Conservation (phyloP, 164 flowering plant species). For the Umbilicus rupestris region DNA sequence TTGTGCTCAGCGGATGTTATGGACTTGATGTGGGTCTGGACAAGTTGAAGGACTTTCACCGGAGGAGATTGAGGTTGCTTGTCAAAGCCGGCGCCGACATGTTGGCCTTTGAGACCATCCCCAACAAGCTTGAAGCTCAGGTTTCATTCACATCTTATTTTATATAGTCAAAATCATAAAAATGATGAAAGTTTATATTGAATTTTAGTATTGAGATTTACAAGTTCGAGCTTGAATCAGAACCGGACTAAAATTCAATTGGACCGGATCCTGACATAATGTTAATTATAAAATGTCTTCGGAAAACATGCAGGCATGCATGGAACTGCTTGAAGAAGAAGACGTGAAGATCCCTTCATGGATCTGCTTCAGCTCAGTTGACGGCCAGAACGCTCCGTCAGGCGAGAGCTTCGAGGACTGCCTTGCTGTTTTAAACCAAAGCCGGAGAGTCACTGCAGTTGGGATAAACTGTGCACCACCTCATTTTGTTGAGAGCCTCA, state of each 20-base stretch:
- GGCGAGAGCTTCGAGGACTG: slow-evolving; percentile 75
- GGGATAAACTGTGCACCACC: slow-evolving; percentile 93
- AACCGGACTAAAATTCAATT: no score
- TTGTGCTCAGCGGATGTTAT: slow-evolving; percentile 54
- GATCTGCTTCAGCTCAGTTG: slow-evolving; percentile 81
- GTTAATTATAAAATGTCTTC: no score
- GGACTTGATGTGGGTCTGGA: slow-evolving; percentile 50
- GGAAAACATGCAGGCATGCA: slow-evolving; percentile 64
- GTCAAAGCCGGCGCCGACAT: slow-evolving; percentile 72
- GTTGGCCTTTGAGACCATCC: slow-evolving; percentile 91
- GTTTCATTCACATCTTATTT: slow-evolving; percentile 26
- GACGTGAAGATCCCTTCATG: slow-evolving; percentile 59
- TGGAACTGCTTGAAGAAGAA: slow-evolving; percentile 77
- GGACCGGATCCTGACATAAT: no score
- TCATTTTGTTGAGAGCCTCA: slow-evolving; percentile 52
- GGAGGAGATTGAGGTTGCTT: slow-evolving; percentile 70
- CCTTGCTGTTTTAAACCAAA: slow-evolving; percentile 46
- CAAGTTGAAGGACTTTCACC: slow-evolving; percentile 80
- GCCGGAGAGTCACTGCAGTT: slow-evolving; percentile 45
- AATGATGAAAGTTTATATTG: no score
- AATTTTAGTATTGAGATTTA: no score
- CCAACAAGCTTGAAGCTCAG: slow-evolving; percentile 92
- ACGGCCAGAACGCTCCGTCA: slow-evolving; percentile 71
- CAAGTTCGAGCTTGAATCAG: no score
- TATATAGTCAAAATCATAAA: no score